Percentiles rank a stretch among this genome's conserved stretches.
These are phyloP conservation scores for Saccharomyces hybrid DNA, from an alignment of 1,139 yeast genomes.

Conservation along the genomic window DNA sequence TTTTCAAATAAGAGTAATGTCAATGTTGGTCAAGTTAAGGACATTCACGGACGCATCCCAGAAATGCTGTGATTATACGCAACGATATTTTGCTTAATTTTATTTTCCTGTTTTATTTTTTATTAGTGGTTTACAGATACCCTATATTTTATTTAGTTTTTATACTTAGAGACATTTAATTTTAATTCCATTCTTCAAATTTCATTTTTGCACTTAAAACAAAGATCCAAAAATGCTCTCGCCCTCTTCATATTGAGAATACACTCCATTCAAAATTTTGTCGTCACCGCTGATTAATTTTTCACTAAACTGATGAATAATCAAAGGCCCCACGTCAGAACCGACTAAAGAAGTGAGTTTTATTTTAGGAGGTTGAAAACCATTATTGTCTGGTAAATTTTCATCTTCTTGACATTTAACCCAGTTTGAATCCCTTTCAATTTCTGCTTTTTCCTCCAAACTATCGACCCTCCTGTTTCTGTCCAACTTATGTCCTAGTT, in stretches of 20 bases:
- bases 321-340: constrained; percentile 27
- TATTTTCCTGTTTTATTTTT: neutral
- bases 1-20: constrained; percentile 20
- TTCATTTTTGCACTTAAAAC: neutral
- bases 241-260: neutral
- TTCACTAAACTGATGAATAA: constrained; percentile 24
- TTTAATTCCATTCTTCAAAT: neutral
- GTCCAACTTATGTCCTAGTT: constrained; percentile 19
- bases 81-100: neutral
- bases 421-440: constrained; percentile 29
- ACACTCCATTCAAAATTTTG: neutral
- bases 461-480: constrained; percentile 7
- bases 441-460: constrained; percentile 12
- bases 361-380: constrained; percentile 14
- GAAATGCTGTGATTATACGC: constrained; percentile 11
- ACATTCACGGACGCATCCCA: constrained; percentile 27
- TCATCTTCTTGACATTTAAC: constrained; percentile 22
- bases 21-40: constrained; percentile 20
- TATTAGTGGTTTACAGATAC: neutral
- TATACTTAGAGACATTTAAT: neutral
- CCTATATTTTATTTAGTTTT: neutral
- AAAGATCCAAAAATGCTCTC: neutral
- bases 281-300: constrained; percentile 6
- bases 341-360: constrained; percentile 27
- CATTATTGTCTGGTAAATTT: constrained; percentile 10